Evolutionary conservation across 2,329 filamentous ascomycete genomes (phyloP).

Genomic region (Fusarium nisikadoi): DNA sequence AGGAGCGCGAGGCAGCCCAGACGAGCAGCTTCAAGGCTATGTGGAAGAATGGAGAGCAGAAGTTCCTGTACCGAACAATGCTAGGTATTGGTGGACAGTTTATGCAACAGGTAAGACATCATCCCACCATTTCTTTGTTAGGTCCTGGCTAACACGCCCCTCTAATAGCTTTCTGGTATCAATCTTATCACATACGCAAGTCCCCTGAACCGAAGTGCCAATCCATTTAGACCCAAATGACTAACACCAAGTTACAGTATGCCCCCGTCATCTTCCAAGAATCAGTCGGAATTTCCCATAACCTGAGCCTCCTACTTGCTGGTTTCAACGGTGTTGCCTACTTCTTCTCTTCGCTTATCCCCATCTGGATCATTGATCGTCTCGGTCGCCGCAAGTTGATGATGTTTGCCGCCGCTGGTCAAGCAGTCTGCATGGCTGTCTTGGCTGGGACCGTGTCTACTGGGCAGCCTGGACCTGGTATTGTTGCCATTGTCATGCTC

Average conservation of each 20-base stretch:
- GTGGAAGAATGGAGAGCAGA: slow-evolving; percentile 55
- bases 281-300: slow-evolving; percentile 55
- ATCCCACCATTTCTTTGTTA: not conserved
- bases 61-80: slow-evolving; percentile 53
- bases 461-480: slow-evolving; percentile 51
- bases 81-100: slow-evolving; percentile 57
- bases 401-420: slow-evolving; percentile 57
- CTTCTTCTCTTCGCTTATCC: slow-evolving; percentile 44
- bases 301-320: slow-evolving; percentile 61
- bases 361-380: slow-evolving; percentile 50
- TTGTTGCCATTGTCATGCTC: slow-evolving; percentile 57
- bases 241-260: slow-evolving; percentile 35
- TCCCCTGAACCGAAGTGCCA: not conserved
- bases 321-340: slow-evolving; percentile 61
- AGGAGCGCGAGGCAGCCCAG: slow-evolving; percentile 52
- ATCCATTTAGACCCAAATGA: too few species aligned
- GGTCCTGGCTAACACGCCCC: not conserved
- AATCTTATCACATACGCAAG: slow-evolving; percentile 49
- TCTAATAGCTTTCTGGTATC: slow-evolving; percentile 43
- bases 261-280: slow-evolving; percentile 58
- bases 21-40: slow-evolving; percentile 49
- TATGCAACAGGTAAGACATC: slow-evolving; percentile 51
- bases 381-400: slow-evolving; percentile 69
- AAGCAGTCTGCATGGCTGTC: slow-evolving; percentile 57
- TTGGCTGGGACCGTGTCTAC: slow-evolving; percentile 56